Evolutionary conservation across 129 eudicot genomes (phyloP), one percentile per base, ranked within the genome.

Genomic region (Flaveria robusta): DNA sequence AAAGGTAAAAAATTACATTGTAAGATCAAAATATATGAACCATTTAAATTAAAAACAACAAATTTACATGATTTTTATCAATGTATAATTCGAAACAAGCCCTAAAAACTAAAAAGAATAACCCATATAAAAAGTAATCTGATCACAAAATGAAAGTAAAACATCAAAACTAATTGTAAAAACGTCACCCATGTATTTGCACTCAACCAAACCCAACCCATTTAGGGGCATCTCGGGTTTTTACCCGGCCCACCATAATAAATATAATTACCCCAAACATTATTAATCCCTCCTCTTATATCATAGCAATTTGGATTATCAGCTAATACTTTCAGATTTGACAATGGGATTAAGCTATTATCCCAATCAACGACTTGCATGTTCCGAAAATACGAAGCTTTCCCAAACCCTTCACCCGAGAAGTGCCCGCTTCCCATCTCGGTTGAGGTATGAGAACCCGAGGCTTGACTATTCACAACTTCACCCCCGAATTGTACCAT

Each of bases 371-470:
- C 98, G 14, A 88, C 91, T 76, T 94, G 97, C 56, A 94, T 67
- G 46, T 94, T 94, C 27, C 98, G 63, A 20, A 94, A 82, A 84
- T 94, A 94, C 8, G 98, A 81, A 2, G 98, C 96, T 82, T 79
- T 94, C 22, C 93, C 97, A 19, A 91, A 94, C 5, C 98, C 98
- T 83, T 91, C 97, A 2, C 79, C 84, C 0, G 98, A 68, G 68
- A 94, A 94, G 86, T 91, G 98, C 2, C 98, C 98, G 42, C 98
- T 94, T 9, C 98, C 98, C 98, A 94, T 94, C 73, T 91, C 90
- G 11, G 98, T 94, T 5, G 87, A 76, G 0, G 97, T 94, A 83
- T 94, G 98, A 26, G 68, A 75, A 7, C 93, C 88, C 11, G 89
- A 65, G 9, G 87, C 14, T 34, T 84, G 78, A 1, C 83, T 80